phyloP scores from a whole-genome alignment of 2,329 filamentous ascomycete species.

The Colletotrichum costaricense region DNA sequence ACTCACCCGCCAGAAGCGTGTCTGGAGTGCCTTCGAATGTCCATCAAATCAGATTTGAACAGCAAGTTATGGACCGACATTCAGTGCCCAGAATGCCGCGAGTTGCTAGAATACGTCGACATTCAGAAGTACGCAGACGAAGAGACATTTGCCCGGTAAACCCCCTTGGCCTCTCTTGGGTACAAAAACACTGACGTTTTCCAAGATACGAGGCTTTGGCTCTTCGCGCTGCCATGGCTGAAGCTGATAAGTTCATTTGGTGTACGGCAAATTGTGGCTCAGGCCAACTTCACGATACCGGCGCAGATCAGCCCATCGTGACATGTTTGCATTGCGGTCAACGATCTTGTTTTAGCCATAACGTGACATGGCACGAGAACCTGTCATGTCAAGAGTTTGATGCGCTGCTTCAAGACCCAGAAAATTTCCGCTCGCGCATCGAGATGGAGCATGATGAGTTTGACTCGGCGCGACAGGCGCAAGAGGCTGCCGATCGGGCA shows the following conservation, averaged over 20 bases:
- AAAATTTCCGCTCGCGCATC: constrained; percentile 50
- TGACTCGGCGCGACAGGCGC: constrained; percentile 56
- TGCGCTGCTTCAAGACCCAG: constrained; percentile 48
- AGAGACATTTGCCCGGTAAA: constrained; percentile 55
- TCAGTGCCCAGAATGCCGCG: constrained; percentile 63
- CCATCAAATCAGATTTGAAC: constrained; percentile 48
- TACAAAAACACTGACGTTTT: neutral
- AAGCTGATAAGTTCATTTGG: constrained; percentile 61
- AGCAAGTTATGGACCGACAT: constrained; percentile 57
- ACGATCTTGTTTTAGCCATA: constrained; percentile 56
- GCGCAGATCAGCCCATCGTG: constrained; percentile 52
- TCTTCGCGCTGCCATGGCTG: constrained; percentile 54
- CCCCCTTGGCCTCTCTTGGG: neutral
- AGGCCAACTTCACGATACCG: constrained; percentile 62
- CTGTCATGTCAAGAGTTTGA: constrained; percentile 57
- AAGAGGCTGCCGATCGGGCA: constrained; percentile 57
- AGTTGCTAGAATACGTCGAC: constrained; percentile 54
- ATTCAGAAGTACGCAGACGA: constrained; percentile 57
- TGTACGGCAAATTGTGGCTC: constrained; percentile 63
- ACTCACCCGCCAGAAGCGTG: constrained; percentile 48
- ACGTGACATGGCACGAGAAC: constrained; percentile 53
- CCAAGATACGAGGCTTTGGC: constrained; percentile 56
- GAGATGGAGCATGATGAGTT: constrained; percentile 55
- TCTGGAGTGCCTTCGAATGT: constrained; percentile 47
- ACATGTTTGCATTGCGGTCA: constrained; percentile 52